Conservation (phyloP, 2,329 filamentous ascomycete species). For the Fusarium coicis region DNA sequence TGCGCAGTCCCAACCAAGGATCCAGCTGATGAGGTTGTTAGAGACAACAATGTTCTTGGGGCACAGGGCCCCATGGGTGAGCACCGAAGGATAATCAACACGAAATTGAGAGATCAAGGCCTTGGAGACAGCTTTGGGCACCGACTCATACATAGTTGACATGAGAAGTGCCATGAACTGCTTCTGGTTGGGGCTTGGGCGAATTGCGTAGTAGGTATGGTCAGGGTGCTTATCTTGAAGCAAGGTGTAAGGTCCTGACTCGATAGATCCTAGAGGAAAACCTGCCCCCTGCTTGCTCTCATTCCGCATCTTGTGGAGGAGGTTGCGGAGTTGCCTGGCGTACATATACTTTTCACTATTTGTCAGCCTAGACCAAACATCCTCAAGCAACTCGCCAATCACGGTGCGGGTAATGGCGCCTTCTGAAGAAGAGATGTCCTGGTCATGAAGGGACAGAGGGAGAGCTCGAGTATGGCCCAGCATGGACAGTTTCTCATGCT, state of each 20-base stretch:
- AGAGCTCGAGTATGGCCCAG: slow-evolving; percentile 19
- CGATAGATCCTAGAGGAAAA: slow-evolving; percentile 27
- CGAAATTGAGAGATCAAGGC: slow-evolving; percentile 37
- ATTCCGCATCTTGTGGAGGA: slow-evolving; percentile 40
- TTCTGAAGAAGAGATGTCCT: neutral
- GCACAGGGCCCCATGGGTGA: slow-evolving; percentile 44
- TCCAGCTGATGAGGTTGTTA: slow-evolving; percentile 36
- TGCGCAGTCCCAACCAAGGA: slow-evolving; percentile 48
- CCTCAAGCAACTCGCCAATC: slow-evolving; percentile 44
- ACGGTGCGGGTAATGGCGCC: slow-evolving; percentile 18
- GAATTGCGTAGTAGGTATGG: slow-evolving; percentile 46
- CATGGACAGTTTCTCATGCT: slow-evolving; percentile 27
- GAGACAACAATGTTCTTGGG: slow-evolving; percentile 47
- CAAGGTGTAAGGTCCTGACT: slow-evolving; percentile 39
- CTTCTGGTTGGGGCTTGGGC: slow-evolving; percentile 14
- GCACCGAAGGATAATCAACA: slow-evolving; percentile 21
- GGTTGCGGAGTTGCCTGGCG: slow-evolving; percentile 42
- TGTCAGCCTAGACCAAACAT: slow-evolving; percentile 42
- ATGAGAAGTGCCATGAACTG: slow-evolving; percentile 43
- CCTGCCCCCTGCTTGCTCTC: neutral
- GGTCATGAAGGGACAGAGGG: slow-evolving; percentile 17
- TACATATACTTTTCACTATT: slow-evolving; percentile 38
- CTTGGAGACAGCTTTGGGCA: slow-evolving; percentile 38
- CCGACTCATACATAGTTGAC: slow-evolving; percentile 41
- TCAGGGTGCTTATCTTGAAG: slow-evolving; percentile 44